A percentile compares a stretch with the other conserved stretches of the same genome.
phyloP scores from a whole-genome alignment of 306 rosid genomes.

The Citrullus colocynthis region DNA sequence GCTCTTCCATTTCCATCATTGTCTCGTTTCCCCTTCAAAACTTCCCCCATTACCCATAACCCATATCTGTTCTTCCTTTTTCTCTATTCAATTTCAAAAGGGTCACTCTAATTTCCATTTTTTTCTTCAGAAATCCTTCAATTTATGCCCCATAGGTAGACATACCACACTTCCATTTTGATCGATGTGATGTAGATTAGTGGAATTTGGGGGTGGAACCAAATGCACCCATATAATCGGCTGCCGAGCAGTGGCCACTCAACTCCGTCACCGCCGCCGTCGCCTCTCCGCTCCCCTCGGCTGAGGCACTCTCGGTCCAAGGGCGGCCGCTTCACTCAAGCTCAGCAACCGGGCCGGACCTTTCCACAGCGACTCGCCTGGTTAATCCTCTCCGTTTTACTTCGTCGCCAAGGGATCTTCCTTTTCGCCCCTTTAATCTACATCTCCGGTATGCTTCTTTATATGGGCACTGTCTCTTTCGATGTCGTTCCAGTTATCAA shows the following conservation, averaged over 20 bases:
- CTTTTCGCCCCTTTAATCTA: conserved; percentile 94
- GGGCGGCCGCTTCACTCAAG: conserved; percentile 33
- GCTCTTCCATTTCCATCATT: not conserved
- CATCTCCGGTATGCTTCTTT: conserved; percentile 80
- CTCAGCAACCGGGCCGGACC: conserved; percentile 32
- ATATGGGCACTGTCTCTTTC: conserved; percentile 69
- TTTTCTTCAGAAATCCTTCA: not conserved
- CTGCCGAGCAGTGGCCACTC: conserved; percentile 89
- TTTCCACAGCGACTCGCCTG: conserved; percentile 49
- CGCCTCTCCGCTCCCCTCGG: conserved; percentile 84
- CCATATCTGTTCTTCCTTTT: not conserved
- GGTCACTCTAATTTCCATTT: not conserved
- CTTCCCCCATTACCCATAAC: too few species aligned
- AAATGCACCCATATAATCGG: conserved; percentile 77
- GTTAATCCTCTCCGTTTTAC: conserved; percentile 59
- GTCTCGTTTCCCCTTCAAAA: not conserved
- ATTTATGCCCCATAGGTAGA: not conserved
- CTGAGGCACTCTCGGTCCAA: conserved; percentile 53
- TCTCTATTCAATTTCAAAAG: not conserved
- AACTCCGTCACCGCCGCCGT: conserved; percentile 81
- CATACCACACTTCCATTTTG: not conserved
- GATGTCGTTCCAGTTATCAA: conserved; percentile 57
- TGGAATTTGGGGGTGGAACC: not conserved
- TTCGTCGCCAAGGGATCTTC: conserved; percentile 81
- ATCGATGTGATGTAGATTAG: conserved; percentile 18